These are phyloP conservation scores for Collybiopsis confluens DNA, from an alignment of 768 basidiomycete genomes.

Conservation along the genomic window DNA sequence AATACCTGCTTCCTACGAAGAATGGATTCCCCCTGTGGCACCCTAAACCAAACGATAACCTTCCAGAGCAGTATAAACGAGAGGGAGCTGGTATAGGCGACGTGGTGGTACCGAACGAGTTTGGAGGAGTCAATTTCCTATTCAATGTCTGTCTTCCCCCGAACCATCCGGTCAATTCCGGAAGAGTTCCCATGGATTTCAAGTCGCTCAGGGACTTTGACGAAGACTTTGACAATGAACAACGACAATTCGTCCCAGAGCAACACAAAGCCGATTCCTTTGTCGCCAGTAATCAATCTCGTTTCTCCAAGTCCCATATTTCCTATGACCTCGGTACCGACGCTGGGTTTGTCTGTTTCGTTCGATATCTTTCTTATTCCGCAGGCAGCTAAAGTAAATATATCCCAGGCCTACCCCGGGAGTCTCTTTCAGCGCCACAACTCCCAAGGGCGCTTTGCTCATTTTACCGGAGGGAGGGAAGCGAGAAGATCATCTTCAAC, in stretches of 20 bases:
- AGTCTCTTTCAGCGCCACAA: conserved; percentile 13
- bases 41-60: conserved; percentile 23
- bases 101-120: conserved; percentile 30
- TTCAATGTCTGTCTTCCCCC: conserved; percentile 33
- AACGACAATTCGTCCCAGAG: not conserved
- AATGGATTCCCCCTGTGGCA: conserved; percentile 33
- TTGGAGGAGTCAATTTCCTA: conserved; percentile 31
- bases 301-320: too few relatives aligned
- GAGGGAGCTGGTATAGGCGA: conserved; percentile 33
- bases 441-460: conserved; percentile 26
- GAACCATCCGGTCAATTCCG: conserved; percentile 24
- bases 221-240: not conserved
- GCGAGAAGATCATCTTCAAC: conserved; percentile 21
- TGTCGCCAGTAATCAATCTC: not conserved
- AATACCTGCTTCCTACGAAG: conserved; percentile 16
- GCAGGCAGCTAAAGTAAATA: not conserved
- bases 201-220: conserved; percentile 1
- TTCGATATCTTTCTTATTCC: not conserved
- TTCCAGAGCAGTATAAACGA: conserved; percentile 19
- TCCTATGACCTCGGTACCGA: too few relatives aligned
- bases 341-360: not conserved
- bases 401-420: not conserved
- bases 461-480: conserved; percentile 29
- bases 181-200: conserved; percentile 26
- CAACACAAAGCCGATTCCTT: not conserved